phyloP scores from a whole-genome alignment of 1,284 basidiomycete genomes.

The Clitocybe nebularis region DNA sequence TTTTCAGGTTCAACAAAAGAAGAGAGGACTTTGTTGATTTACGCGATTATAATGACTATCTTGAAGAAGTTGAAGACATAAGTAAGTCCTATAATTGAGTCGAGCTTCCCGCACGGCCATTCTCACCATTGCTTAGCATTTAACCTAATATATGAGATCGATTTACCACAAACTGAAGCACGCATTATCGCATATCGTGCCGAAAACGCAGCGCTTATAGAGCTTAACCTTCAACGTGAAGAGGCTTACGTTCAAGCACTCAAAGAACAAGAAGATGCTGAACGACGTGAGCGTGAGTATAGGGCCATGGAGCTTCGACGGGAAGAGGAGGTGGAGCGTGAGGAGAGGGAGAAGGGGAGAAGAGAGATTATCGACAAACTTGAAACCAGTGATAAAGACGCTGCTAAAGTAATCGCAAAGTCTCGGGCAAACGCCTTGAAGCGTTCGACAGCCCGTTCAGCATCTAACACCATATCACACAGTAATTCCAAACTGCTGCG shows the following conservation, averaged over 20 bases:
- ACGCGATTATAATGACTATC: constrained; percentile 90
- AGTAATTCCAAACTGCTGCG: constrained; percentile 52
- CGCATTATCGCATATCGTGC: constrained; percentile 77
- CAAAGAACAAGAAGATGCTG: constrained; percentile 72
- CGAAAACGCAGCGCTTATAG: constrained; percentile 79
- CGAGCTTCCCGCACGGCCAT: too few relatives aligned
- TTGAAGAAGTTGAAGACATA: constrained; percentile 95
- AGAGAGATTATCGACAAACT: constrained; percentile 78
- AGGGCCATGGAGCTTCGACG: constrained; percentile 66
- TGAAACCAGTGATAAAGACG: constrained; percentile 70
- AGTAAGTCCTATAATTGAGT: constrained; percentile 49
- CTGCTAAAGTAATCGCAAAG: constrained; percentile 64
- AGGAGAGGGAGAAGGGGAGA: constrained; percentile 70
- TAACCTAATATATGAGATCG: constrained; percentile 92
- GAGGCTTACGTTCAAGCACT: constrained; percentile 67
- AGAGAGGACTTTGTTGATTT: constrained; percentile 85
- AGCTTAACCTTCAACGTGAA: constrained; percentile 75
- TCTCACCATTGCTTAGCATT: constrained; percentile 58
- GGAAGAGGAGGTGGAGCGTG: constrained; percentile 71
- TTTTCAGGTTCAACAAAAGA: constrained; percentile 84
- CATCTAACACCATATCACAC: constrained; percentile 41
- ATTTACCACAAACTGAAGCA: constrained; percentile 82
- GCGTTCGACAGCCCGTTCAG: constrained; percentile 50
- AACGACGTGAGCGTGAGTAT: constrained; percentile 67
- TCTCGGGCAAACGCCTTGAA: constrained; percentile 62